Evolutionary conservation across 192 early-diverging fungal species (phyloP).

Genomic region (Dispira parvispora): DNA sequence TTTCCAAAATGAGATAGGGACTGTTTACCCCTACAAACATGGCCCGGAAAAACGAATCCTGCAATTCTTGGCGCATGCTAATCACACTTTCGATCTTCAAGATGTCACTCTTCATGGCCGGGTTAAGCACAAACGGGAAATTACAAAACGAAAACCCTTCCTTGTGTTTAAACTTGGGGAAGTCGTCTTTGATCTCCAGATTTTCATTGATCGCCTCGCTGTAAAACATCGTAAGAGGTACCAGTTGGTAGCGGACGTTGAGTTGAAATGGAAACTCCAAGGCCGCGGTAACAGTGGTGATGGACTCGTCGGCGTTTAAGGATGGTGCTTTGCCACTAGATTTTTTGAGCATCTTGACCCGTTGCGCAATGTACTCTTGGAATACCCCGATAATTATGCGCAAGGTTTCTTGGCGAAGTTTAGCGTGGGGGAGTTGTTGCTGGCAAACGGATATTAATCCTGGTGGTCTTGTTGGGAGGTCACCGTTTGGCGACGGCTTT

Average conservation of each 20-base stretch:
- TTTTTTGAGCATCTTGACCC: background rate
- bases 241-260: conserved; percentile 36
- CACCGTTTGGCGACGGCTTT: too few species aligned
- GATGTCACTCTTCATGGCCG: conserved; percentile 55
- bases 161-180: conserved; percentile 46
- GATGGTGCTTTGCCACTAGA: background rate
- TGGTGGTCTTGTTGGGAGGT: too few species aligned
- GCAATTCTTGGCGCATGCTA: conserved; percentile 46
- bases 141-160: conserved; percentile 56
- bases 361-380: conserved; percentile 16
- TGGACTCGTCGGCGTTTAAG: background rate
- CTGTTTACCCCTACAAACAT: conserved; percentile 57
- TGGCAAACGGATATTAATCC: too few species aligned
- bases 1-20: conserved; percentile 55
- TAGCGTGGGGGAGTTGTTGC: too few species aligned
- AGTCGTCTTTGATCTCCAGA: conserved; percentile 61
- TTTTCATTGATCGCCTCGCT: conserved; percentile 50
- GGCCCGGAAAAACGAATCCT: conserved; percentile 64
- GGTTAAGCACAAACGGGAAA: conserved; percentile 55
- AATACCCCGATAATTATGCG: conserved; percentile 13
- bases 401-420: too few species aligned
- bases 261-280: conserved; percentile 32
- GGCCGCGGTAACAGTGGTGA: conserved; percentile 11
- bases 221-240: conserved; percentile 49
- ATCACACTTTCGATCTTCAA: conserved; percentile 54